Evolutionary conservation across 352 stramenopile species (phyloP).

Genomic region (Phytopythium delawarense): DNA sequence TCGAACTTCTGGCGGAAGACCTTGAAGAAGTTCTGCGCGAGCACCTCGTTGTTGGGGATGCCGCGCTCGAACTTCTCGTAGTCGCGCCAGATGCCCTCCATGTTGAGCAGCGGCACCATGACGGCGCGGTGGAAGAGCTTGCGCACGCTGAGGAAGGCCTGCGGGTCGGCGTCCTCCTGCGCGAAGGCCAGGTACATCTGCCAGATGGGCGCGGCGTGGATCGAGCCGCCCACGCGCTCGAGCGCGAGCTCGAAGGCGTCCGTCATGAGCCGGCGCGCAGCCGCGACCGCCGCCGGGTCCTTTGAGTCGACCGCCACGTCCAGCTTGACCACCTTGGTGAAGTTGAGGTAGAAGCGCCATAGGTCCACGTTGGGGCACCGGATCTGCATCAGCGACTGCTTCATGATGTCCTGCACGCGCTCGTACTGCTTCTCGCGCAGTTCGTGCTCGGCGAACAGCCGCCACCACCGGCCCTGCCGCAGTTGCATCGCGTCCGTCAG

Average conservation of each 20-base stretch:
- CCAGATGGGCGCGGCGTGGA: constrained; percentile 76
- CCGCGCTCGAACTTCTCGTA: constrained; percentile 87
- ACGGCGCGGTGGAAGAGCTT: constrained; percentile 86
- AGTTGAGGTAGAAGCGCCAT: constrained; percentile 86
- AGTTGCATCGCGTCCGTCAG: background rate
- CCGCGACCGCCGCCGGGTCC: constrained; percentile 48
- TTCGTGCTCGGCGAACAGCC: constrained; percentile 83
- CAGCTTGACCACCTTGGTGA: constrained; percentile 82
- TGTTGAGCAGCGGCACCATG: constrained; percentile 64
- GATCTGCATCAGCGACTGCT: constrained; percentile 85
- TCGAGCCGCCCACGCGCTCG: constrained; percentile 77
- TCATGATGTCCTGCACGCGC: constrained; percentile 84
- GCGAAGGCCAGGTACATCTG: constrained; percentile 79
- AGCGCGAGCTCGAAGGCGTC: constrained; percentile 81
- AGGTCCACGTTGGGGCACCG: constrained; percentile 79
- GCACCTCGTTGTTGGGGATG: constrained; percentile 86
- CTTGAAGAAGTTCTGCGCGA: constrained; percentile 88
- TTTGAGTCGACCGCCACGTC: constrained; percentile 67
- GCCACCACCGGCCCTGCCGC: constrained; percentile 74
- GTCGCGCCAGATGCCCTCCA: constrained; percentile 83
- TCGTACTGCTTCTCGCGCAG: constrained; percentile 82
- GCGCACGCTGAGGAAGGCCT: constrained; percentile 71
- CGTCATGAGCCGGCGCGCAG: constrained; percentile 72
- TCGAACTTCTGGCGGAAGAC: constrained; percentile 85
- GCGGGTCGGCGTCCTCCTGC: constrained; percentile 68